Base-by-base conservation (phyloP, 257 asterid species). In the Gentiana macrophylla region DNA sequence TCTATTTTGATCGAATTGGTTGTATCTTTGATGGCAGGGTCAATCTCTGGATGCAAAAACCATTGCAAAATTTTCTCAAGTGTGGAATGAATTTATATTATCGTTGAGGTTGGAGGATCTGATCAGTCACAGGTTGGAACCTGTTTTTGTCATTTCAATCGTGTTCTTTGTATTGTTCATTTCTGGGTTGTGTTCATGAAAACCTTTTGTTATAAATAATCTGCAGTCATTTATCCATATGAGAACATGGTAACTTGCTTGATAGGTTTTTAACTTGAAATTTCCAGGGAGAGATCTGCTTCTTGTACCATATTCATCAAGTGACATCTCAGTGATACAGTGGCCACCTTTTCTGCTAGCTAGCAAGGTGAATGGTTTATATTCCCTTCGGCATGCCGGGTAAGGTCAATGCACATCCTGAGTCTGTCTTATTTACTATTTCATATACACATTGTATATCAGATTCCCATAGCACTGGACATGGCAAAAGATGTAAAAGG, bases 341-440 rank as follows among this genome's bases (percentile, higher is more conserved):
- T 88, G 97, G 99, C 99, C 99, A 62, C 99, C 99, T 53, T 92
- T 92, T 81, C 76, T 92, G 79, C 95, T 92, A 51, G 94, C 99
- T 60, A 92, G 99, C 68, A 92, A 92, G 97, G 99, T 92, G 71
- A 72, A 61, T 53, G 60, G 46, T 68, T 69, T 24, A 37, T 38
- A 37, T 24, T 34, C 61, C 36, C 70, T 24, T 53, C 48, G 73
- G 38, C 32, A 15, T 34, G 35, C 62, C 36, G 9, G 11, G 57
- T 24, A 49, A 32, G 37, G 43, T 37, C 54, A 64, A 41, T 57
- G 57, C 55, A 48, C 32, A 24, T 57, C 53, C 62, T 53, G 46
- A 35, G 67, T 62, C 62, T 55, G 68, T 59, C 78, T 75, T 53
- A 62, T 64, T 41, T 10, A 58, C 56, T 53, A 65, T 66, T 13